These are phyloP conservation scores for Populus hybrid DNA, from an alignment of 441 rosid genomes.

Conservation along the genomic window DNA sequence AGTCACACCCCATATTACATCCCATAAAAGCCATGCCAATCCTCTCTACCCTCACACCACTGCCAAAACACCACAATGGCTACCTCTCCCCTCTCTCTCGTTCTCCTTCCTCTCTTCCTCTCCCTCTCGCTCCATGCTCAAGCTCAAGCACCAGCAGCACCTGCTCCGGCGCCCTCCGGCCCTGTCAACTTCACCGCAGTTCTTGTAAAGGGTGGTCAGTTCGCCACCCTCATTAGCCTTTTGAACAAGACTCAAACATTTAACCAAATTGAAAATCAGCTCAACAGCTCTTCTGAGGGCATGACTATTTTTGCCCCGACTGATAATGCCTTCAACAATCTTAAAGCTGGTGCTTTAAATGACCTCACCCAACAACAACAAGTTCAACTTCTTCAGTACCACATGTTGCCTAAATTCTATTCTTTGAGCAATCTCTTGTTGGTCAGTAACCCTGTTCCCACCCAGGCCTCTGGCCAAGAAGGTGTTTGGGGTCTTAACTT, in stretches of 20 bases:
- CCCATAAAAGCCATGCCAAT: constrained; percentile 25
- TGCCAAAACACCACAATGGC: constrained; percentile 29
- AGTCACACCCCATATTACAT: constrained; percentile 15
- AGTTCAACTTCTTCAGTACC: constrained; percentile 54
- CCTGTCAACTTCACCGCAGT: constrained; percentile 57
- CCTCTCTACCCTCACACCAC: constrained; percentile 10
- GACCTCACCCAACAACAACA: constrained; percentile 33
- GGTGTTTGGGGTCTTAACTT: constrained; percentile 58
- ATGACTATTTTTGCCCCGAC: constrained; percentile 74
- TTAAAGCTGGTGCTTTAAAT: constrained; percentile 49
- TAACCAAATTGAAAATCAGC: constrained; percentile 48
- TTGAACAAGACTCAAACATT: constrained; percentile 45
- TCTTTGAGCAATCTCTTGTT: constrained; percentile 38
- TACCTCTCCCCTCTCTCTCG: constrained; percentile 18
- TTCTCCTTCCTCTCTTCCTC: constrained; percentile 24
- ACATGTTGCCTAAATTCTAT: constrained; percentile 54
- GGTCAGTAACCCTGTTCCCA: constrained; percentile 67
- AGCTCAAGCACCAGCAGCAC: constrained; percentile 41
- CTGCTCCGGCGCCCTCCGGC: constrained; percentile 40
- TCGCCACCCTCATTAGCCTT: constrained; percentile 41
- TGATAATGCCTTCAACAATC: constrained; percentile 62
- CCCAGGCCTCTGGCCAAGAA: constrained; percentile 46
- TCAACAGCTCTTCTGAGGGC: constrained; percentile 61
- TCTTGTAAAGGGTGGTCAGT: constrained; percentile 57
- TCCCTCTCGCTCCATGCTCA: constrained; percentile 22